Percentiles rank a stretch among this genome's conserved stretches.
These are phyloP conservation scores for Schizophyllum amplum DNA, from an alignment of 1,284 basidiomycete species.

Conservation along the genomic window DNA sequence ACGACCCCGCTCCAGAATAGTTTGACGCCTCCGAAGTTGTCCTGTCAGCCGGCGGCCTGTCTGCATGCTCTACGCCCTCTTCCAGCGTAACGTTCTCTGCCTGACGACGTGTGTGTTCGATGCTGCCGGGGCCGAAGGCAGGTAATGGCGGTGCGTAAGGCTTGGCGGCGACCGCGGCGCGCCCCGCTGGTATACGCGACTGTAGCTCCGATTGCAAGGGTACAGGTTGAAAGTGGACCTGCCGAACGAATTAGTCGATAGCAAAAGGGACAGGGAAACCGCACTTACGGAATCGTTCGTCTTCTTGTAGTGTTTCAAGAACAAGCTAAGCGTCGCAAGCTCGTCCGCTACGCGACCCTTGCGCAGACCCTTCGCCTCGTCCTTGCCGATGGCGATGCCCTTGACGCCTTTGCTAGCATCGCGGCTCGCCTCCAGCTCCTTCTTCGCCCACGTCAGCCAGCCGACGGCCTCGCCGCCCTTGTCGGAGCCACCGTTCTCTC, in stretches of 20 bases:
- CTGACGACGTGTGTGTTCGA: constrained; percentile 37
- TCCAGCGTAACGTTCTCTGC: constrained; percentile 32
- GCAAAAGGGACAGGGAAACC: background rate
- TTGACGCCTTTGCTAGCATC: constrained; percentile 8
- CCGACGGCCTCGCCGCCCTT: constrained; percentile 77
- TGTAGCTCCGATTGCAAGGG: constrained; percentile 67
- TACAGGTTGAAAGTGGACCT: constrained; percentile 84
- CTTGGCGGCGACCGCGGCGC: constrained; percentile 67
- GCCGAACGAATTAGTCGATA: constrained; percentile 3
- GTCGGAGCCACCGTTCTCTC: constrained; percentile 59
- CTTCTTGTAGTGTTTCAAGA: constrained; percentile 77
- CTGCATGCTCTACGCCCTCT: constrained; percentile 10
- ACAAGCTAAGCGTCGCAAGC: constrained; percentile 58
- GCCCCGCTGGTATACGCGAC: constrained; percentile 71
- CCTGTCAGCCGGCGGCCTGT: background rate
- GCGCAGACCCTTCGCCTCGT: constrained; percentile 49
- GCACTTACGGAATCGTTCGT: constrained; percentile 81
- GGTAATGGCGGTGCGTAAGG: constrained; percentile 60
- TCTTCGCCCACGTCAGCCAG: constrained; percentile 67
- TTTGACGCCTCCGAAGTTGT: background rate
- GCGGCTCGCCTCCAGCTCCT: constrained; percentile 39
- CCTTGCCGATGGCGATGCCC: constrained; percentile 37
- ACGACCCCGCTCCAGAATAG: constrained; percentile 22
- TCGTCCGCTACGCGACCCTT: constrained; percentile 63
- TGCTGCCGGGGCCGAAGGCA: constrained; percentile 64